A percentile compares a stretch with the other conserved stretches of the same genome.
Conservation (phyloP, 176 grass and related monocot genomes). For the Eragrostis curvula region DNA sequence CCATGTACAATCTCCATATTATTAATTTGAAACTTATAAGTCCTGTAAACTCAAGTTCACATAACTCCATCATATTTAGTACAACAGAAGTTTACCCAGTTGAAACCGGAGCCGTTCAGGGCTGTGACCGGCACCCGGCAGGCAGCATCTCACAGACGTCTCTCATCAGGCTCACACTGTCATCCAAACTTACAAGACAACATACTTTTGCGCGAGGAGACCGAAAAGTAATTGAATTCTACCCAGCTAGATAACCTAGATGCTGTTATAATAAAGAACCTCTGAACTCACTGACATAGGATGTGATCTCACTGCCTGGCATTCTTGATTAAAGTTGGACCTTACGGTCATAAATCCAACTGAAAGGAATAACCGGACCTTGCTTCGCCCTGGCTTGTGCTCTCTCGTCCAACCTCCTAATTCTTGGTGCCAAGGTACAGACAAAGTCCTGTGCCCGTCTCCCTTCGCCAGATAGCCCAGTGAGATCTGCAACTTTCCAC, state of each 20-base stretch:
- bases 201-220: constrained; percentile 21
- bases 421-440: constrained; percentile 64
- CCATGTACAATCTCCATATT: constrained; percentile 44
- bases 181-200: constrained; percentile 39
- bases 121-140: constrained; percentile 3
- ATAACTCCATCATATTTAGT: constrained; percentile 41
- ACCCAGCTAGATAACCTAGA: constrained; percentile 51
- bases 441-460: constrained; percentile 66
- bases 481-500: constrained; percentile 63
- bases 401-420: constrained; percentile 65
- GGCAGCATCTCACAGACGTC: constrained; percentile 16
- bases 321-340: constrained; percentile 58
- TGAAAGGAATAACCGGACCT: constrained; percentile 54
- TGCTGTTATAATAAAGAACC: constrained; percentile 30
- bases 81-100: constrained; percentile 33
- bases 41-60: constrained; percentile 34
- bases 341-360: constrained; percentile 66
- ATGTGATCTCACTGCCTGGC: neutral
- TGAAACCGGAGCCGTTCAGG: constrained; percentile 28
- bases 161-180: constrained; percentile 32
- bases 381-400: constrained; percentile 64
- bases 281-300: neutral
- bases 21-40: constrained; percentile 49
- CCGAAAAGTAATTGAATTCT: constrained; percentile 32
- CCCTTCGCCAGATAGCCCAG: constrained; percentile 57